These are phyloP conservation scores for Haematococcus lacustris DNA, from an alignment of 139 green algal species.

Conservation along the genomic window DNA sequence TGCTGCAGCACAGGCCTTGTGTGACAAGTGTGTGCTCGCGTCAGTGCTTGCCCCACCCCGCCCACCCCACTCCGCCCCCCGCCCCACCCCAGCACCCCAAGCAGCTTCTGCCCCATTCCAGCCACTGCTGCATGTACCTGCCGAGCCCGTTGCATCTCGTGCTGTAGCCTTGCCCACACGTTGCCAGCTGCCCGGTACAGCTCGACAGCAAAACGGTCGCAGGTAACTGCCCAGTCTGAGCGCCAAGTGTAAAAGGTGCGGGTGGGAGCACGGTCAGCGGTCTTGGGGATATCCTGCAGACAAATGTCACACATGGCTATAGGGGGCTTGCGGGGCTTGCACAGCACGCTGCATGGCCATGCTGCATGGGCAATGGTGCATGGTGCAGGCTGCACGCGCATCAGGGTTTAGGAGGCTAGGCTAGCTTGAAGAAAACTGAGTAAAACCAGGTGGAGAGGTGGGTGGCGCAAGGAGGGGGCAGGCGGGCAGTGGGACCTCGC, in stretches of 20 bases:
- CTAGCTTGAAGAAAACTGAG: neutral
- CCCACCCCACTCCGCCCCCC: neutral
- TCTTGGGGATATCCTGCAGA: conserved; percentile 73
- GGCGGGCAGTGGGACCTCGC: neutral
- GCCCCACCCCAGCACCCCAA: neutral
- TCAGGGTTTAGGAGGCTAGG: neutral
- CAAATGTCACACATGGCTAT: neutral
- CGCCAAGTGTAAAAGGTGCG: conserved; percentile 82
- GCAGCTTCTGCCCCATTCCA: neutral
- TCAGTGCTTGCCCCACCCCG: neutral
- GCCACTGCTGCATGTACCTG: conserved; percentile 29
- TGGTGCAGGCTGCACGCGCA: neutral
- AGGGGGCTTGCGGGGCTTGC: neutral
- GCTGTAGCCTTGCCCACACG: conserved; percentile 47
- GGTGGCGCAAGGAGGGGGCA: neutral
- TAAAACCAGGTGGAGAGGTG: neutral
- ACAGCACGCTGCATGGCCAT: neutral
- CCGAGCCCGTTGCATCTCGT: conserved; percentile 53
- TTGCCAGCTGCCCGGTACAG: conserved; percentile 58
- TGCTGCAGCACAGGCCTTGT: neutral
- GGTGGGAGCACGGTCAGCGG: conserved; percentile 63
- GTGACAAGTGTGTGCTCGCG: neutral
- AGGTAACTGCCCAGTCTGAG: conserved; percentile 24
- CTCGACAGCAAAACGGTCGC: conserved; percentile 30
- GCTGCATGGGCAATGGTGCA: neutral